Evolutionary conservation across 495 filamentous ascomycete genomes (phyloP).

Genomic region (Cercophora samala): DNA sequence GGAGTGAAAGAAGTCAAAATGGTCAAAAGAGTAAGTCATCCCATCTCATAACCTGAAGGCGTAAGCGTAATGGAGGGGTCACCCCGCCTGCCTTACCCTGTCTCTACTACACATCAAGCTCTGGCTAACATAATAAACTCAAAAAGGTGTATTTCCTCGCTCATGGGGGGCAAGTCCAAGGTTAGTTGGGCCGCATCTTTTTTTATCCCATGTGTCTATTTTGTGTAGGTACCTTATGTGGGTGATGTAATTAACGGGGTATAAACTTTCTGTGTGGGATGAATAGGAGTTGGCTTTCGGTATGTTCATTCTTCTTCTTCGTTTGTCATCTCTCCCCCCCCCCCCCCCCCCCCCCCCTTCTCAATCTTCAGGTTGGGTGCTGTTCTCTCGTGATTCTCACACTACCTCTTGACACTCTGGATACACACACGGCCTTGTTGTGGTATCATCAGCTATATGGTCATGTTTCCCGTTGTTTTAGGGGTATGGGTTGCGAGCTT

Average conservation of each 20-base stretch:
- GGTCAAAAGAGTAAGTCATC: constrained; percentile 4
- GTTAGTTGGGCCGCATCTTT: too few species aligned
- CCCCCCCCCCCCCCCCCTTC: too few species aligned
- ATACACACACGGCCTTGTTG: too few species aligned
- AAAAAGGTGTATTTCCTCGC: constrained; percentile 55
- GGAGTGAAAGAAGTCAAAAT: neutral
- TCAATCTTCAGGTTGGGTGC: too few species aligned
- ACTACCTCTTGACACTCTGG: too few species aligned
- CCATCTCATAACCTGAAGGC: neutral
- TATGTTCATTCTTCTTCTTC: constrained; percentile 4
- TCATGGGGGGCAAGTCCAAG: constrained; percentile 53
- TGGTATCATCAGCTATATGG: too few species aligned
- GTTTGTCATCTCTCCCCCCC: neutral
- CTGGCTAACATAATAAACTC: neutral
- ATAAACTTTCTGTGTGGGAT: neutral
- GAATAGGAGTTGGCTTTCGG: constrained; percentile 24
- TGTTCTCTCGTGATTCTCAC: too few species aligned
- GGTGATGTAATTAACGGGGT: neutral
- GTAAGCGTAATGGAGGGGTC: neutral
- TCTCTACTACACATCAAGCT: neutral
- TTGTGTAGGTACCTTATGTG: too few species aligned
- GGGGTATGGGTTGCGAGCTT: too few species aligned
- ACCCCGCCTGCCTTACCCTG: neutral
- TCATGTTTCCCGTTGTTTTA: too few species aligned
- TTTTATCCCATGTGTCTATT: too few species aligned